These are phyloP conservation scores for Canna indica DNA, from an alignment of 176 grass and related monocot genomes.

Conservation along the genomic window DNA sequence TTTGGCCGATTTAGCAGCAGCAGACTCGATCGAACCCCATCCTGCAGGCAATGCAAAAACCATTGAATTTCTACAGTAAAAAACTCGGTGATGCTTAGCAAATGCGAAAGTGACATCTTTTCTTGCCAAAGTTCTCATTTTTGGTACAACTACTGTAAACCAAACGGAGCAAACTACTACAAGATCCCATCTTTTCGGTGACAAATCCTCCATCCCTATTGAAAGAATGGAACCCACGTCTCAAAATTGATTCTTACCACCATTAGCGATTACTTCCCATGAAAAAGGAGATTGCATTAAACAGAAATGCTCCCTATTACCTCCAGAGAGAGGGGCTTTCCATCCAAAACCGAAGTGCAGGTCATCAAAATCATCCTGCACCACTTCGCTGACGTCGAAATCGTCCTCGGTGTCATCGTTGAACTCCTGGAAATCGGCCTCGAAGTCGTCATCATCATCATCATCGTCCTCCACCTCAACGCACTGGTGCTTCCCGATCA, in stretches of 20 bases:
- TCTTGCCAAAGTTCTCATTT: not conserved
- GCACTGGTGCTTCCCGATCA: not conserved
- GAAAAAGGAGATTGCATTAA: no score
- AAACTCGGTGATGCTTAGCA: no score
- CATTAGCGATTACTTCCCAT: no score
- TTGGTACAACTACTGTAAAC: not conserved
- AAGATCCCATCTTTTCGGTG: no score
- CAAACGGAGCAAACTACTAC: no score
- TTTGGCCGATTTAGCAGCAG: constrained; percentile 44
- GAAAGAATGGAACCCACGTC: no score
- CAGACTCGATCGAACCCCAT: not conserved
- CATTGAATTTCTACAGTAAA: not conserved
- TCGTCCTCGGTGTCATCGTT: not conserved
- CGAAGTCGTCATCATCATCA: constrained; percentile 6
- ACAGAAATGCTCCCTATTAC: no score
- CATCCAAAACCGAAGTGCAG: not conserved
- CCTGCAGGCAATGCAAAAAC: constrained; percentile 17
- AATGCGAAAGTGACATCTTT: not conserved
- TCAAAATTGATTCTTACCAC: no score
- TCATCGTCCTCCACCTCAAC: not conserved
- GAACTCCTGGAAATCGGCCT: constrained; percentile 15
- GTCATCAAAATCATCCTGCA: not conserved
- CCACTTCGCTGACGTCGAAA: not conserved
- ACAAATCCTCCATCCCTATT: no score
- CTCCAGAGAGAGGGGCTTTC: no score